A percentile compares a stretch with the other conserved stretches of the same genome.
These are phyloP conservation scores for Solanum chiquidenum DNA, from an alignment of 257 asterid species.

Conservation along the genomic window DNA sequence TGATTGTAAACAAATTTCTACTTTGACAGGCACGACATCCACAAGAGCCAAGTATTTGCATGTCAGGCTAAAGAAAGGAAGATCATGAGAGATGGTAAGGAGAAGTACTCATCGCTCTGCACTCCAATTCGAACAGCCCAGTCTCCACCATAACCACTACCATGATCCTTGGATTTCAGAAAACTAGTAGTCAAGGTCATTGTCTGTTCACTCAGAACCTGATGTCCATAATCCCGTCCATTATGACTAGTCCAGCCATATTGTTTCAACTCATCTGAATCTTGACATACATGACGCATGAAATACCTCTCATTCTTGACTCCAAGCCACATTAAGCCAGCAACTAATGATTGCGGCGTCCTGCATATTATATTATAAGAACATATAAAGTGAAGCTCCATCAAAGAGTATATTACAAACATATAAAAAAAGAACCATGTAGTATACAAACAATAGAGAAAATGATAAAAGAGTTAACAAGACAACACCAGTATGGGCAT, in stretches of 20 bases:
- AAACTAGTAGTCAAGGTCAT: slow-evolving; percentile 72
- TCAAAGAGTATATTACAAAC: neutral
- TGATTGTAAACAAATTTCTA: neutral
- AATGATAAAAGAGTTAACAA: neutral
- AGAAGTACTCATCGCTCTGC: slow-evolving; percentile 48
- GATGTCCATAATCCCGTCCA: slow-evolving; percentile 93
- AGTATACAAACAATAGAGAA: neutral
- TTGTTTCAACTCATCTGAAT: slow-evolving; percentile 74
- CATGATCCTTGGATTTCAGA: slow-evolving; percentile 63
- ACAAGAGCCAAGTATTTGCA: neutral
- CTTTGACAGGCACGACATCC: neutral
- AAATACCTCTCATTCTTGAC: slow-evolving; percentile 70
- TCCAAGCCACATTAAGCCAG: slow-evolving; percentile 98
- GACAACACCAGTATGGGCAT: neutral
- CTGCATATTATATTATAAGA: slow-evolving; percentile 40
- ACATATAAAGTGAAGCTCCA: neutral
- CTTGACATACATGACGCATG: slow-evolving; percentile 85
- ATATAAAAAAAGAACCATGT: neutral
- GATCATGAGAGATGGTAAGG: slow-evolving; percentile 12
- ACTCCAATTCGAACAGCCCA: slow-evolving; percentile 84
- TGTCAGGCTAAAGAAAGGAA: neutral
- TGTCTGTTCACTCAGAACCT: slow-evolving; percentile 63
- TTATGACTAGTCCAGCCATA: slow-evolving; percentile 94
- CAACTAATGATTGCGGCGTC: slow-evolving; percentile 80
- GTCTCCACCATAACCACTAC: slow-evolving; percentile 96